Percentiles rank a stretch among this genome's conserved stretches.
Evolutionary conservation across 2,329 filamentous ascomycete species (phyloP).

Genomic region (Penicillium janthinellum): DNA sequence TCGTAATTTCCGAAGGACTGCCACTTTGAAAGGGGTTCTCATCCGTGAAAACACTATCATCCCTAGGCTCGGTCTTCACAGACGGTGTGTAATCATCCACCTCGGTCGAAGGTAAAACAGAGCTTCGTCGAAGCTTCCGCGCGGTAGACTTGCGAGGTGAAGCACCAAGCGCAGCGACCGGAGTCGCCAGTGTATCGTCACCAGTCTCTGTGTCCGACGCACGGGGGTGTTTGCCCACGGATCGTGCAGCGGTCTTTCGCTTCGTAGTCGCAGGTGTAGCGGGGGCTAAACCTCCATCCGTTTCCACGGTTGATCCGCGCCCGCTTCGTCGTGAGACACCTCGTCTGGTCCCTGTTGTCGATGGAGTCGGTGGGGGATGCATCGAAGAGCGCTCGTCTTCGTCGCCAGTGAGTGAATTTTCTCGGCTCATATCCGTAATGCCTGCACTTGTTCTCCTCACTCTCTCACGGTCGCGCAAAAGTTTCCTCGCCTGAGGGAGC

Average conservation of each 20-base stretch:
- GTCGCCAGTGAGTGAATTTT: conserved; percentile 62
- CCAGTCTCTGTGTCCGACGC: conserved; percentile 36
- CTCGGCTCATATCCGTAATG: conserved; percentile 72
- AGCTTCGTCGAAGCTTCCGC: conserved; percentile 56
- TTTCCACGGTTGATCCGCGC: conserved; percentile 48
- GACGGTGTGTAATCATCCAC: conserved; percentile 40
- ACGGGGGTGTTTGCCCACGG: conserved; percentile 37
- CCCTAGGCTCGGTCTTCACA: conserved; percentile 49
- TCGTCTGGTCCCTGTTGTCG: conserved; percentile 58
- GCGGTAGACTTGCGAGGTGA: conserved; percentile 48
- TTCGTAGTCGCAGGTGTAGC: conserved; percentile 33
- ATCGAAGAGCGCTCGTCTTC: conserved; percentile 54
- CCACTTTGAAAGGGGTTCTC: conserved; percentile 95
- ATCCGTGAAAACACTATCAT: conserved; percentile 73
- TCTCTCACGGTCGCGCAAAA: conserved; percentile 72
- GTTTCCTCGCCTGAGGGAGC: conserved; percentile 73
- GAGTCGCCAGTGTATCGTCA: conserved; percentile 36
- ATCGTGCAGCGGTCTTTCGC: conserved; percentile 37
- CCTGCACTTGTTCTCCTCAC: conserved; percentile 86
- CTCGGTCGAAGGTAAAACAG: conserved; percentile 42
- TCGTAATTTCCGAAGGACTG: conserved; percentile 56
- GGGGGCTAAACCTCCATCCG: conserved; percentile 33
- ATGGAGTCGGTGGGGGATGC: conserved; percentile 52
- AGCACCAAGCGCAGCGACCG: conserved; percentile 38
- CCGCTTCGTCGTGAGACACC: conserved; percentile 53